Base-by-base conservation (phyloP, 306 rosid genomes). In the Heteromeles arbutifolia region DNA sequence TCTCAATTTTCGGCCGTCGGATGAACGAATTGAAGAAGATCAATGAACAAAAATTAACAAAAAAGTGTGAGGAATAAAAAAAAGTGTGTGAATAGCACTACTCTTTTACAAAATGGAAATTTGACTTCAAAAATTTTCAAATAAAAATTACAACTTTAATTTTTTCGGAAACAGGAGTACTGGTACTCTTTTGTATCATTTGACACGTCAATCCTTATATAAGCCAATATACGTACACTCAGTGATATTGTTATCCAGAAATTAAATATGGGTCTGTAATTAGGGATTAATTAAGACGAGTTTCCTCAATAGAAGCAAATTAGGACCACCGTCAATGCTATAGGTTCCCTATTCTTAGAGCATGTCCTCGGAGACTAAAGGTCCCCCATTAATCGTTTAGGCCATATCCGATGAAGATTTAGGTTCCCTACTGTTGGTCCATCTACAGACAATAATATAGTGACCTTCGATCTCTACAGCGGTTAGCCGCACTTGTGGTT, bases 71-170 rank as follows among this genome's bases (percentile, higher is more conserved):
- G 41, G 7, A 0, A 37, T 37, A 37, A 37, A 37, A 37, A 37
- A 0, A 0, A 0, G 0, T 7, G 9, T 7, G 2, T 34, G 1
- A 37, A 37, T 37, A 37, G 2, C 2, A 7, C 0, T 37, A 37
- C 7, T 0, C 0, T 37, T 7, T 37, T 7, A 37, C 41, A 37
- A 7, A 37, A 37, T 2, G 9, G 41, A 15, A 48, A 4, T 48
- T 48, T 15, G 53, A 14, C 19, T 41, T 41, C 44, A 41, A 9
- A 41, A 9, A 12, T n/a, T n/a, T n/a, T n/a, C n/a, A n/a, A n/a
- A n/a, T n/a, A n/a, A 41, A 41, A 41, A 41, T 41, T 41, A 48
- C 5, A 4, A 48, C 19, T 45, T 45, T 45, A 45, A 48, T 0
- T 45, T 45, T 45, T 45, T 45, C 19, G 19, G 53, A 48, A 48